Percentiles rank a stretch among this genome's conserved stretches.
phyloP scores from a whole-genome alignment of 208 protist genomes.

The Crithidia thermophila region DNA sequence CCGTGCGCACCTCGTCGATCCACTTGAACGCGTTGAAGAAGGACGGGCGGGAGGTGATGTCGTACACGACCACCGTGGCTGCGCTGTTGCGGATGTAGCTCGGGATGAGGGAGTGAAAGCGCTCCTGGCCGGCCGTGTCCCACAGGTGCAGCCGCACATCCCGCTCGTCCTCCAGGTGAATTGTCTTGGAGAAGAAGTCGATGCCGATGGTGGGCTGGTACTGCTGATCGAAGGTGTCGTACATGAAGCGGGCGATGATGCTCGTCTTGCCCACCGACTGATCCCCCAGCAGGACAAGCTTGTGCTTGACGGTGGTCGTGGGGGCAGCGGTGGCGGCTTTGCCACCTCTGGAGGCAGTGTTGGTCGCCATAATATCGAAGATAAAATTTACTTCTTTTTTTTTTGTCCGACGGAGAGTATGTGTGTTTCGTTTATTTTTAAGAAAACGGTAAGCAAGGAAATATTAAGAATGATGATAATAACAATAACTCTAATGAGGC shows the following conservation, averaged over 20 bases:
- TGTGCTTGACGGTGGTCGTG: constrained; percentile 90
- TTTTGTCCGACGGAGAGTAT: too few relatives aligned
- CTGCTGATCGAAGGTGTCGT: constrained; percentile 96
- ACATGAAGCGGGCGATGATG: constrained; percentile 99
- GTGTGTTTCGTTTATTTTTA: too few relatives aligned
- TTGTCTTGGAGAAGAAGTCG: constrained; percentile 98
- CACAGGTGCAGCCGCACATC: constrained; percentile 92
- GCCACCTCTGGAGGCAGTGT: neutral
- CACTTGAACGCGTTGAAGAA: constrained; percentile 96
- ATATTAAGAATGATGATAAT: neutral
- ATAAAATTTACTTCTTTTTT: neutral
- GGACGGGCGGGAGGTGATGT: constrained; percentile 95
- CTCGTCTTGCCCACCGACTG: constrained; percentile 98
- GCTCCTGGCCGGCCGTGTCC: constrained; percentile 92
- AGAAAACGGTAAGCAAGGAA: too few relatives aligned
- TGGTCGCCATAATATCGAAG: constrained; percentile 4
- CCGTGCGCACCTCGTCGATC: constrained; percentile 98
- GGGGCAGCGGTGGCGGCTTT: constrained; percentile 8
- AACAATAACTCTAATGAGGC: neutral
- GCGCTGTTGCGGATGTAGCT: constrained; percentile 97
- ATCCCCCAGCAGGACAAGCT: constrained; percentile 98
- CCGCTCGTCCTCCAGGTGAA: constrained; percentile 95
- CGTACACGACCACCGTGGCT: constrained; percentile 98
- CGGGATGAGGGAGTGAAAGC: constrained; percentile 95
- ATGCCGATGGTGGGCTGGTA: constrained; percentile 98